Conservation (phyloP, 768 basidiomycete species). For the Amylocystis lapponica region DNA sequence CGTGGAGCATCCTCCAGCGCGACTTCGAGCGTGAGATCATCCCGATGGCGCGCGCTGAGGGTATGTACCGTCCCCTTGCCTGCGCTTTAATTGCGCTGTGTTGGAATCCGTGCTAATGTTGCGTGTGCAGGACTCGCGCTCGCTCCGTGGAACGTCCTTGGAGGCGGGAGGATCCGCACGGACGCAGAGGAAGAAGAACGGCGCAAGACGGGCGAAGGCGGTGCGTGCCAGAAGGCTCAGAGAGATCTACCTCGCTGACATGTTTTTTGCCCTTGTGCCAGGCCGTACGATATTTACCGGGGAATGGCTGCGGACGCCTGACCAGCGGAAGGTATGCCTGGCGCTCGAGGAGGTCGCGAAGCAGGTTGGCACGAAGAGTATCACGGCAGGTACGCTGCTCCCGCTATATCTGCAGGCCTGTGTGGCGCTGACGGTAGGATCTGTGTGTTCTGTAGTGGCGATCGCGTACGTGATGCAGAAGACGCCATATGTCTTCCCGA, state of each 20-base stretch:
- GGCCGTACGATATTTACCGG: slow-evolving; percentile 24
- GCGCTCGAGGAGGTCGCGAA: slow-evolving; percentile 35
- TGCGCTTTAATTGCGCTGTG: slow-evolving; percentile 18
- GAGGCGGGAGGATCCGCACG: slow-evolving; percentile 30
- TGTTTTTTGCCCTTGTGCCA: slow-evolving; percentile 31
- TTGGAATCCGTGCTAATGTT: background rate
- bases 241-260: slow-evolving; percentile 18
- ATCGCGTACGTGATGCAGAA: slow-evolving; percentile 26
- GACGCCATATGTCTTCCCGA: slow-evolving; percentile 17
- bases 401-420: background rate
- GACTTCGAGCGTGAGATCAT: slow-evolving; percentile 40
- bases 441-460: slow-evolving; percentile 22
- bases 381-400: background rate
- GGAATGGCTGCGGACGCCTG: slow-evolving; percentile 31
- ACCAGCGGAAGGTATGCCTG: slow-evolving; percentile 27
- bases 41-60: slow-evolving; percentile 22
- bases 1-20: slow-evolving; percentile 23
- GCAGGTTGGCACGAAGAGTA: slow-evolving; percentile 29
- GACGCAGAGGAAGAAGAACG: slow-evolving; percentile 27
- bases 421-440: background rate
- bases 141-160: slow-evolving; percentile 35
- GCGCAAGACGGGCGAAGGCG: slow-evolving; percentile 20
- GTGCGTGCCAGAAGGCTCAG: slow-evolving; percentile 11
- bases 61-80: slow-evolving; percentile 24
- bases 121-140: slow-evolving; percentile 25